A percentile compares a stretch with the other conserved stretches of the same genome.
These are phyloP conservation scores for Ceratocystis alfenasii DNA, from an alignment of 2,329 filamentous ascomycete species.

Conservation along the genomic window DNA sequence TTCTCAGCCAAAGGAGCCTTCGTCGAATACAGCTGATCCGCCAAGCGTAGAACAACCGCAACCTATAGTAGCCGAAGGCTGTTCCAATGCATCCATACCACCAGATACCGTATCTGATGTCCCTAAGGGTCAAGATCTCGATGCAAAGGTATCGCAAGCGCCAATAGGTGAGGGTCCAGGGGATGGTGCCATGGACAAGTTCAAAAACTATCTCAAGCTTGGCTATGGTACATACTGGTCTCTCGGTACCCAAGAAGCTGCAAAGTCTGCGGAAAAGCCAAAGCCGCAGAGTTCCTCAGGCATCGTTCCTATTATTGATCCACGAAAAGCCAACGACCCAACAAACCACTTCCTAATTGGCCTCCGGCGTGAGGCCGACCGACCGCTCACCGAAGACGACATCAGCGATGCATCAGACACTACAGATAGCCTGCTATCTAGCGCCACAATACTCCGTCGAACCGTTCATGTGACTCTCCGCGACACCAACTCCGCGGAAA, in stretches of 20 bases:
- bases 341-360: conserved; percentile 53
- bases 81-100: neutral
- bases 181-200: conserved; percentile 39
- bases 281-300: conserved; percentile 6
- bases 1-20: neutral
- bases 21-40: neutral
- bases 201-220: conserved; percentile 54
- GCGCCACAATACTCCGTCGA: conserved; percentile 11
- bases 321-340: conserved; percentile 22
- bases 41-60: neutral
- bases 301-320: conserved; percentile 12
- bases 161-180: conserved; percentile 24
- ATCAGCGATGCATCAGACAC: conserved; percentile 29
- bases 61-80: neutral
- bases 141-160: neutral
- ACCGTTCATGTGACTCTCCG: conserved; percentile 29
- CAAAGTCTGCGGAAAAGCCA: conserved; percentile 11
- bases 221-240: conserved; percentile 57
- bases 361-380: conserved; percentile 51
- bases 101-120: conserved; percentile 4
- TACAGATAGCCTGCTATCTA: conserved; percentile 36
- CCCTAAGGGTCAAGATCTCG: neutral
- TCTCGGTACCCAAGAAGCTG: neutral
- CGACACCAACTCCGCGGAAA: conserved; percentile 35
- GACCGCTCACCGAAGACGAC: conserved; percentile 30